Base-by-base conservation (phyloP, 2,329 filamentous ascomycete species). In the Apiospora malaysiana region DNA sequence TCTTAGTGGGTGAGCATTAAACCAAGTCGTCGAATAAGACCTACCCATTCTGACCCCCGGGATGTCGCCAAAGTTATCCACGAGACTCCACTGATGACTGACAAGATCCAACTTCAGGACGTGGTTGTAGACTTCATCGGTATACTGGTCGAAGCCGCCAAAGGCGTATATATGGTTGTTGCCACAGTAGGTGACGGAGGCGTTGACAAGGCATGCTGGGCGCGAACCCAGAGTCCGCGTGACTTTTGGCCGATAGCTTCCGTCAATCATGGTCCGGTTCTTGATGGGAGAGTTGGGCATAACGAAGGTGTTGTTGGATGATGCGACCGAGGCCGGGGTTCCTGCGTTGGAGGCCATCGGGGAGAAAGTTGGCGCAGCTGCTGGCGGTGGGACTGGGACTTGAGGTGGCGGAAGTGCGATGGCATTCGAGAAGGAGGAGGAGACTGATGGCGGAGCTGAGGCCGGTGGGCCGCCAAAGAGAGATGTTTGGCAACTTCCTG, bases 1-100 rank as follows among this genome's bases (percentile, higher is more conserved):
- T 63, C 27, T 63, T 63, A 63, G 56, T 21, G 47, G 70, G 47
- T 21, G 56, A 63, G 32, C 40, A 63, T 18, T 40, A 32, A n/a
- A 21, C 21, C 32, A 40, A 21, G 40, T n/a, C 25, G 40, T 46
- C 40, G 65, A 21, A 63, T 9, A 40, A 51, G 4, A 42, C 87
- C 76, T 86, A 94, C 95, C 95, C 96, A 98, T 98, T 75, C 95
- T 91, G 68, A 98, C 95, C 18, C 95, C 95, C 5, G 95, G 95
- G 74, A 98, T 98, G 82, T 98, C 95, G 45, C 96, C 96, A 84
- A 97, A 99, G 82, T 99, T 99, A 83, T 98, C 96, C 25, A 99
- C 95, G 68, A 99, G 85, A 75, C 90, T 96, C 96, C 96, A 99
- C 80, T 96, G 94, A 76, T 96, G 91, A 73, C 92, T 95, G 72